Evolutionary conservation across 257 asterid species (phyloP).

Genomic region (Solanum neorickii): DNA sequence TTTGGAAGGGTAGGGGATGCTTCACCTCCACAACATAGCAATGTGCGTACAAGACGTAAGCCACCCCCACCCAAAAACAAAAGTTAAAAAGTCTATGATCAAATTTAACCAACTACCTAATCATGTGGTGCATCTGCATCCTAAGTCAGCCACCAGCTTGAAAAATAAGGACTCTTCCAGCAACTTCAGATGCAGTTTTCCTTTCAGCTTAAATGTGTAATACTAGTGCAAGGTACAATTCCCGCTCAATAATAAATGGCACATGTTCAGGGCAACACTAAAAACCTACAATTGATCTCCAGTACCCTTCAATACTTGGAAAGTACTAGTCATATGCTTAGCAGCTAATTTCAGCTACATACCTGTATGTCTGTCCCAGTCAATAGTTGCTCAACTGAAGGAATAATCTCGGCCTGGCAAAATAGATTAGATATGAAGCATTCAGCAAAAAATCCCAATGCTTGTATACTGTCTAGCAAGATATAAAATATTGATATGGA

Average conservation of each 20-base stretch:
- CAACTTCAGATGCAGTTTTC: not conserved
- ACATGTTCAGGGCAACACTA: not conserved
- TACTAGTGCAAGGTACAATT: not conserved
- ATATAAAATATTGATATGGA: not conserved
- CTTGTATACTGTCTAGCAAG: not conserved
- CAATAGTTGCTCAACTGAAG: constrained; percentile 72
- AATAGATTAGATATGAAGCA: constrained; percentile 9
- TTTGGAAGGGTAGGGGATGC: not conserved
- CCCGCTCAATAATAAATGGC: not conserved
- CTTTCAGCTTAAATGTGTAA: not conserved
- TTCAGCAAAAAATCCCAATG: not conserved
- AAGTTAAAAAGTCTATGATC: not conserved
- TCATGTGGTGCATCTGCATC: not conserved
- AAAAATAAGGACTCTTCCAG: not conserved
- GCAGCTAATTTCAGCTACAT: not conserved
- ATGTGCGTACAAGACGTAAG: not conserved
- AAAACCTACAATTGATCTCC: not conserved
- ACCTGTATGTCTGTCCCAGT: constrained; percentile 79
- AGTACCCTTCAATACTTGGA: not conserved
- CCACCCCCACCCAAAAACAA: not conserved
- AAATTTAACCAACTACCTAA: not conserved
- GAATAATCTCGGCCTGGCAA: constrained; percentile 82
- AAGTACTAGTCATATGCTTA: not conserved
- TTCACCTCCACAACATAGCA: not conserved
- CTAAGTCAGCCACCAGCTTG: not conserved